A percentile compares a stretch with the other conserved stretches of the same genome.
Conservation (phyloP, 306 rosid species). For the Pachyrhizus erosus region DNA sequence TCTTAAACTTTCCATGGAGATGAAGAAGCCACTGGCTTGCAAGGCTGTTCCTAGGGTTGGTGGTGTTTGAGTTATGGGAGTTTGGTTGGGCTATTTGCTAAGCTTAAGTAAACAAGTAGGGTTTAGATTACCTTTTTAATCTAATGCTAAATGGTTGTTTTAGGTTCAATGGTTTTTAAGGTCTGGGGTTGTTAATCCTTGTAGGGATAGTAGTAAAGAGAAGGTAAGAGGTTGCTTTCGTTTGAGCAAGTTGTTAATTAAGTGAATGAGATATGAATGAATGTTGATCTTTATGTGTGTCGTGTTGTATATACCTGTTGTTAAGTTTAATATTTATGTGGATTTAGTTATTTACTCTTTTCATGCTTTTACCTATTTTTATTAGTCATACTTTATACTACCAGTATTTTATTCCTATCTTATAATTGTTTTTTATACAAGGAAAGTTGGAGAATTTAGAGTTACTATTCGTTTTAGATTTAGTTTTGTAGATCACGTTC, state of each 20-base stretch:
- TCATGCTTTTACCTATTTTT: too few relatives aligned
- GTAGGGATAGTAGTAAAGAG: neutral
- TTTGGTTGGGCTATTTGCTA: neutral
- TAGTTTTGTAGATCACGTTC: neutral
- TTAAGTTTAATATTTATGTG: neutral
- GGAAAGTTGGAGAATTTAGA: too few relatives aligned
- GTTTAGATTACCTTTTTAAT: neutral
- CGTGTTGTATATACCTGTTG: neutral
- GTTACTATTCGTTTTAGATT: neutral
- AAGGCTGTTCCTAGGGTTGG: slow-evolving; percentile 61
- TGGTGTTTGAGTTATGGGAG: neutral
- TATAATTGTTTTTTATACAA: too few relatives aligned
- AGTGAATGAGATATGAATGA: neutral
- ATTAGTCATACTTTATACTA: too few relatives aligned
- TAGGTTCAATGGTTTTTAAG: neutral
- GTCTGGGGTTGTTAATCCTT: neutral
- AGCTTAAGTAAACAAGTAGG: neutral
- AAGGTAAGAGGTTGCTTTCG: neutral
- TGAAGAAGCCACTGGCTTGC: slow-evolving; percentile 72
- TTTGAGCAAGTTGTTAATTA: neutral
- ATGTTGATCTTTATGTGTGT: neutral
- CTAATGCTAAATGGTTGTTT: neutral
- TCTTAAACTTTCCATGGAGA: slow-evolving; percentile 81
- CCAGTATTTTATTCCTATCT: too few relatives aligned
- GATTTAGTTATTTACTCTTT: too few relatives aligned